phyloP scores from a whole-genome alignment of 257 asterid genomes.

The Verbena officinalis region DNA sequence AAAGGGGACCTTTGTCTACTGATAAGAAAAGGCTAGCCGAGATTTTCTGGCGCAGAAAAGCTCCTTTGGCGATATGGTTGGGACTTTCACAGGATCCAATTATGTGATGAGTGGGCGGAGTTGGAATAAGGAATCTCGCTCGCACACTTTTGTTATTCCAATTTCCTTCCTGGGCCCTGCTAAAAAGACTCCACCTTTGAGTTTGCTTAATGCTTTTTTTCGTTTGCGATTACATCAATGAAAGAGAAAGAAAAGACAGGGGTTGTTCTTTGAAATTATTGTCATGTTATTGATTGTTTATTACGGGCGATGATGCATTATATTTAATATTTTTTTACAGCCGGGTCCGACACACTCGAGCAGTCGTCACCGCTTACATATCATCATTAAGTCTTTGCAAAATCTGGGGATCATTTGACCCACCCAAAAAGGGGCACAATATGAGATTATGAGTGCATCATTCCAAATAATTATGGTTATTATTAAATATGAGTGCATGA shows the following conservation, averaged over 20 bases:
- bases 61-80: slow-evolving; percentile 31
- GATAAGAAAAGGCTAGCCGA: slow-evolving; percentile 19
- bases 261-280: neutral
- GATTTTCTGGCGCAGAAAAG: slow-evolving; percentile 17
- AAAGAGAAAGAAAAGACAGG: neutral
- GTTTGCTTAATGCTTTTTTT: neutral
- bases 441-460: too few species aligned
- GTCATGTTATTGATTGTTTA: too few species aligned
- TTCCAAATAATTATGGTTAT: too few species aligned
- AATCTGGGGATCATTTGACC: neutral
- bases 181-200: neutral
- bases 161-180: neutral
- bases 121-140: slow-evolving; percentile 12
- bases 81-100: neutral
- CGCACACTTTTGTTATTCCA: neutral
- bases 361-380: too few species aligned
- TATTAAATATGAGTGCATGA: too few species aligned
- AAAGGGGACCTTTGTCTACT: slow-evolving; percentile 4
- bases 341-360: too few species aligned
- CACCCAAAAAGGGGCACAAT: neutral
- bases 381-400: too few species aligned
- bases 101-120: neutral
- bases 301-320: too few species aligned
- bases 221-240: neutral
- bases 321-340: too few species aligned